phyloP scores from a whole-genome alignment of 2,329 filamentous ascomycete species.

The Xylaria sp. region DNA sequence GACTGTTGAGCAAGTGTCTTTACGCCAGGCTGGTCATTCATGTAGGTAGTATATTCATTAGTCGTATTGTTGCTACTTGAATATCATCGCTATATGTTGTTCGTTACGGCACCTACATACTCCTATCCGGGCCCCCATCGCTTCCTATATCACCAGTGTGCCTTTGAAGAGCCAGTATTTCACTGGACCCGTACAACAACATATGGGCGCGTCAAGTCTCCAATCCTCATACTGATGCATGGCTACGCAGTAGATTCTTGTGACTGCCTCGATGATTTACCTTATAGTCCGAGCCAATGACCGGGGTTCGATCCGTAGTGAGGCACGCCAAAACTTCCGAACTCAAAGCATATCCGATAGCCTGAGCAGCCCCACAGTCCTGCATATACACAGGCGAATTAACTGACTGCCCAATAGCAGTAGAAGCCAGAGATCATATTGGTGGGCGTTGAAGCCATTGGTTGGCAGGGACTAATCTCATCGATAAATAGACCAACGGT shows the following conservation, averaged over 20 bases:
- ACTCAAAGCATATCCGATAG: conserved; percentile 19
- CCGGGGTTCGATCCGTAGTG: not conserved
- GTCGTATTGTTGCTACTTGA: not conserved
- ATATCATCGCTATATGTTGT: not conserved
- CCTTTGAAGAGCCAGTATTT: not conserved
- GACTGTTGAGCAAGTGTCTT: not conserved
- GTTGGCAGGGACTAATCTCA: conserved; percentile 2
- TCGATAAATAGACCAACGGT: conserved; percentile 11
- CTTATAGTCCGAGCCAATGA: conserved; percentile 21
- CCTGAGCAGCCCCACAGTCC: conserved; percentile 23
- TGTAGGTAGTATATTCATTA: not conserved
- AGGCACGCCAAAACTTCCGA: conserved; percentile 18
- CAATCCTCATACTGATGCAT: not conserved
- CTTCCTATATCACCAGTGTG: not conserved
- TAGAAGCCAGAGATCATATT: conserved; percentile 4
- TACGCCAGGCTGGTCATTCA: not conserved
- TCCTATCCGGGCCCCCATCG: not conserved
- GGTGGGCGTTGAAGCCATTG: conserved; percentile 20
- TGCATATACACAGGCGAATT: conserved; percentile 22
- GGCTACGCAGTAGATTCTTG: not conserved
- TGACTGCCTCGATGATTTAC: conserved; percentile 9
- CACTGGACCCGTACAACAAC: not conserved
- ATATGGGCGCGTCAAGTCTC: not conserved
- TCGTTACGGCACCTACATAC: not conserved
- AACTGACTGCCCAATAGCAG: conserved; percentile 27